Evolutionary conservation across 2,329 filamentous ascomycete species (phyloP).

Genomic region (Raffaelea albimanens): DNA sequence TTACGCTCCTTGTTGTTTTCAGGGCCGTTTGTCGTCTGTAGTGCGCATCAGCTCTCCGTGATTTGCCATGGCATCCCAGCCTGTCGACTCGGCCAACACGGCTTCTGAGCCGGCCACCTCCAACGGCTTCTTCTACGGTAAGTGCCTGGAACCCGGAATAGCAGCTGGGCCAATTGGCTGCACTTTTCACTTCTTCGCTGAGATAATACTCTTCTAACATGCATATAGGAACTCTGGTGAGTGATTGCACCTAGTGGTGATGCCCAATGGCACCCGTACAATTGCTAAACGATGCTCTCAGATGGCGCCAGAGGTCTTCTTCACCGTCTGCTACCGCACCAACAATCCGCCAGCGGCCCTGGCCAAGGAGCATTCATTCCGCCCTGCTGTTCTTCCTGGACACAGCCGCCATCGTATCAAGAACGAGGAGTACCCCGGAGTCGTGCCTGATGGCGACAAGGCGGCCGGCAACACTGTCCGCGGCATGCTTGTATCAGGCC

Average conservation of each 20-base stretch:
- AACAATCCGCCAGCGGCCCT: slow-evolving; percentile 37
- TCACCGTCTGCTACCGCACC: slow-evolving; percentile 67
- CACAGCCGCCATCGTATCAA: slow-evolving; percentile 64
- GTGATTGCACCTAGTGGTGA: background rate
- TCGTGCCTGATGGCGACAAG: slow-evolving; percentile 40
- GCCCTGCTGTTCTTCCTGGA: slow-evolving; percentile 64
- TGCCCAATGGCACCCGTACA: slow-evolving; percentile 5
- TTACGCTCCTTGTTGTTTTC: no score
- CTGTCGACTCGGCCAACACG: background rate
- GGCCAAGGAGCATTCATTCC: slow-evolving; percentile 49
- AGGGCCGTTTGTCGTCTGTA: no score
- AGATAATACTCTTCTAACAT: background rate
- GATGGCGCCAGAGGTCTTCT: slow-evolving; percentile 83
- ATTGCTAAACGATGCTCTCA: slow-evolving; percentile 11
- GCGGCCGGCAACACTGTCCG: slow-evolving; percentile 45
- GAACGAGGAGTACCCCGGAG: slow-evolving; percentile 70
- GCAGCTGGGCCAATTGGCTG: no score
- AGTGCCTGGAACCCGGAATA: no score
- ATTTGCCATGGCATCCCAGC: background rate
- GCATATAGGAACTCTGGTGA: slow-evolving; percentile 29
- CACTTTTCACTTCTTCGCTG: no score
- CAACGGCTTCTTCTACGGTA: slow-evolving; percentile 49
- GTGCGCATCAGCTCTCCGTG: no score
- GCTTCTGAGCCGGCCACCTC: slow-evolving; percentile 1
- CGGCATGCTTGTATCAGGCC: slow-evolving; percentile 68